These are phyloP conservation scores for Penicillium thymicola DNA, from an alignment of 2,329 filamentous ascomycete species.

Conservation along the genomic window DNA sequence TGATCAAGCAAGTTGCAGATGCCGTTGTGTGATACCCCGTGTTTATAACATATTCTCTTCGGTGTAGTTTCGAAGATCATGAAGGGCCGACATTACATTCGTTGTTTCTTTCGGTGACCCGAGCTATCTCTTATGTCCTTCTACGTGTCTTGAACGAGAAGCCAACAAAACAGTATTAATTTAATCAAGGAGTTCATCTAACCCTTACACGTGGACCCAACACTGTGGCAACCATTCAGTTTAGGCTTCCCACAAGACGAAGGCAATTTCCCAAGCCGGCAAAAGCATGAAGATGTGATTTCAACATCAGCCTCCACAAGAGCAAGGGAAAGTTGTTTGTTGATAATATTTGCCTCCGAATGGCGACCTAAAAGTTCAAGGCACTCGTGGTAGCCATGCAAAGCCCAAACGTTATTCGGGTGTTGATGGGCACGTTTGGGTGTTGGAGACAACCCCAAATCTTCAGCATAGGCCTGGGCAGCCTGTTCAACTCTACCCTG, in stretches of 20 bases:
- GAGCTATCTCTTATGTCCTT: background rate
- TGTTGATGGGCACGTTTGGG: slow-evolving; percentile 63
- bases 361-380: slow-evolving; percentile 51
- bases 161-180: background rate
- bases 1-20: slow-evolving; percentile 26
- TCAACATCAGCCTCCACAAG: slow-evolving; percentile 57
- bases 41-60: background rate
- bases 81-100: background rate
- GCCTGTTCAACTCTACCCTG: slow-evolving; percentile 58
- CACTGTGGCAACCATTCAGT: slow-evolving; percentile 6
- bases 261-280: slow-evolving; percentile 29
- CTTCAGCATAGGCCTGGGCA: slow-evolving; percentile 55
- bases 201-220: background rate
- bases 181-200: background rate
- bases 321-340: slow-evolving; percentile 50
- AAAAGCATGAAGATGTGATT: slow-evolving; percentile 58
- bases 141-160: background rate
- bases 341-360: slow-evolving; percentile 47
- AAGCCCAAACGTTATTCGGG: slow-evolving; percentile 69
- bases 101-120: background rate
- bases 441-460: slow-evolving; percentile 56
- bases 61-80: background rate
- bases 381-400: slow-evolving; percentile 71
- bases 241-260: background rate
- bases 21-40: slow-evolving; percentile 29